These are phyloP conservation scores for Sugiyamaella grinbergsii DNA, from an alignment of 1,139 yeast genomes.

Conservation along the genomic window DNA sequence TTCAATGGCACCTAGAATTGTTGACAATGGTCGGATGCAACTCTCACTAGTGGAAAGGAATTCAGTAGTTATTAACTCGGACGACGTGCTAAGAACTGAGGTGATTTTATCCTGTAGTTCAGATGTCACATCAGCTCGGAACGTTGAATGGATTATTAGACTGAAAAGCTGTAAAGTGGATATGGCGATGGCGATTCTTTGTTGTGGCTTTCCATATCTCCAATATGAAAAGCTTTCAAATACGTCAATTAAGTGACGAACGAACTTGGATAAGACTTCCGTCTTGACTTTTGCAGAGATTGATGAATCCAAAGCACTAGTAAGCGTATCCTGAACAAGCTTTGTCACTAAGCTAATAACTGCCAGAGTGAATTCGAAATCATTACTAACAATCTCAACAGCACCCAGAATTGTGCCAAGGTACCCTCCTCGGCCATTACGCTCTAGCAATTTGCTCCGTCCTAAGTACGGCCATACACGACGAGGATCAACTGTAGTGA, in stretches of 20 bases:
- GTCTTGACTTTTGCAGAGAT: slow-evolving; percentile 53
- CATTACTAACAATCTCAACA: slow-evolving; percentile 70
- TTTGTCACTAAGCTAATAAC: slow-evolving; percentile 57
- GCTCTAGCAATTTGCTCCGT: slow-evolving; percentile 64
- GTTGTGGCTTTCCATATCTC: slow-evolving; percentile 58
- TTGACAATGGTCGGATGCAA: slow-evolving; percentile 59
- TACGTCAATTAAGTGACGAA: slow-evolving; percentile 59
- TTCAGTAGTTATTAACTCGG: slow-evolving; percentile 53
- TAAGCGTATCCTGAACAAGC: slow-evolving; percentile 57
- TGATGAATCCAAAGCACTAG: slow-evolving; percentile 39
- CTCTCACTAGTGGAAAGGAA: slow-evolving; percentile 58
- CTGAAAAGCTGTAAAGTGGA: slow-evolving; percentile 59
- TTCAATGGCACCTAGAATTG: slow-evolving; percentile 57
- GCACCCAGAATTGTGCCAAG: slow-evolving; percentile 67
- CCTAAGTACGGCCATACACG: slow-evolving; percentile 80
- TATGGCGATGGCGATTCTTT: slow-evolving; percentile 65
- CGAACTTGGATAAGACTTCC: slow-evolving; percentile 58
- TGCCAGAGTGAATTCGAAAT: slow-evolving; percentile 63
- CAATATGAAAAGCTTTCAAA: slow-evolving; percentile 77
- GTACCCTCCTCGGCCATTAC: slow-evolving; percentile 69
- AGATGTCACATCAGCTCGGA: slow-evolving; percentile 56
- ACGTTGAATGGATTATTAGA: slow-evolving; percentile 56
- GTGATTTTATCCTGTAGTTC: slow-evolving; percentile 50
- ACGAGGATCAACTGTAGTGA: slow-evolving; percentile 55
- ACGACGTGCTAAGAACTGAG: slow-evolving; percentile 53